Base-by-base conservation (phyloP, 2,329 filamentous ascomycete genomes). In the Trichoderma arundinaceum region DNA sequence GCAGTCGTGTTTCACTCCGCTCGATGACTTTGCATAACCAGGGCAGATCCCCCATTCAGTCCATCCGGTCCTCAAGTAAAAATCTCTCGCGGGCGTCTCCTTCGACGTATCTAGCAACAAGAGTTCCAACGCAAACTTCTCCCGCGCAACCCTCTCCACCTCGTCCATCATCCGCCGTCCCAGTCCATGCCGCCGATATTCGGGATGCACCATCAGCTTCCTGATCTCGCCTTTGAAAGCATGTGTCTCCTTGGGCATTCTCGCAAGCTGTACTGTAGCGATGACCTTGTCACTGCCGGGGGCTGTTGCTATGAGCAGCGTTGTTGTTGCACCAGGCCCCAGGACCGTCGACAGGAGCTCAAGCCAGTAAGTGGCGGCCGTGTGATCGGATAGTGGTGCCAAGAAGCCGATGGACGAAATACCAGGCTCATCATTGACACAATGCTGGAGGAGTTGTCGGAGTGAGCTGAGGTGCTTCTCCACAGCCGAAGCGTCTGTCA, bases 21-120 rank as follows among this genome's bases (percentile, higher is more conserved):
- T 68, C 8, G 71, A 72, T 32, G 61, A 70, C 46, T 64, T 62
- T 6, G 71, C 70, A 60, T 73, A 73, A 10, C 65, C 64, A 1
- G 66, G 77, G 69, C 72, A 74, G 62, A 59, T 66, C 0, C 74
- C 74, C 71, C 71, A 75, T 52, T 74, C 71, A 4, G 39, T 70
- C 73, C 73, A 75, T 2, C 71, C 72, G 1, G 54, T 65, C 32
- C 65, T 67, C 2, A 68, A 39, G 57, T 74, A 74, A 51, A 76
- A 73, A 32, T 54, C 61, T n/a, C 68, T 65, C 10, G 74, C 74
- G 0, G 72, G 70, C 10, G 69, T 72, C 22, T 69, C 65, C 17
- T 69, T 71, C 4, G 70, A 67, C 1, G 73, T 74, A 57, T 75
- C 73, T 8, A 75, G 67, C 13, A 70, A 57, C n/a, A 76, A 67